phyloP scores from a whole-genome alignment of 176 grass and related monocot species.

The Carex myosuroides region DNA sequence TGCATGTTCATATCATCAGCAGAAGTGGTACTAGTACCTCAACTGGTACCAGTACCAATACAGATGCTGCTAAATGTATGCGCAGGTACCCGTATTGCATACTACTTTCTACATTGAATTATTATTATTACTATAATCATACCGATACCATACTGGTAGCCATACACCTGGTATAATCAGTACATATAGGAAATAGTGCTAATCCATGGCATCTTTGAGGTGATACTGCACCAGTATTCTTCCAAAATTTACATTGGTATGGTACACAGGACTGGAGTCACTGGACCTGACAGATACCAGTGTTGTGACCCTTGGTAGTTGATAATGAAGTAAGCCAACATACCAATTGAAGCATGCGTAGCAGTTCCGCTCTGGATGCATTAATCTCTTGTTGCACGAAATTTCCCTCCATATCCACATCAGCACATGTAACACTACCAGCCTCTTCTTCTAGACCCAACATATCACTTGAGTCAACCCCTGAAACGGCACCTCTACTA shows the following conservation, averaged over 20 bases:
- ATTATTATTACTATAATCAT: neutral
- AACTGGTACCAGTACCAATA: neutral
- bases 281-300: neutral
- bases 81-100: neutral
- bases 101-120: neutral
- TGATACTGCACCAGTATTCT: neutral
- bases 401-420: constrained; percentile 6
- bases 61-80: neutral
- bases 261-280: neutral
- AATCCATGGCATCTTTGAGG: neutral
- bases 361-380: constrained; percentile 8
- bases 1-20: neutral
- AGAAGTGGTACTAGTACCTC: neutral
- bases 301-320: neutral
- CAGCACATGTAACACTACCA: neutral
- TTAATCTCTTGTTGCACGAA: constrained; percentile 4
- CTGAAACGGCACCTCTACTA: neutral
- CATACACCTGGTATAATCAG: neutral
- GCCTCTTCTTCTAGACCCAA: constrained; percentile 9
- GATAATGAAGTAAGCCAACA: neutral
- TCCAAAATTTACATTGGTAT: neutral
- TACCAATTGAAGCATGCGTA: constrained; percentile 32
- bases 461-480: constrained; percentile 11
- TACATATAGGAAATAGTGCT: neutral
- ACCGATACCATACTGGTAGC: neutral